These are phyloP conservation scores for Tuber aestivum DNA, from an alignment of 495 filamentous ascomycete species.

Conservation along the genomic window DNA sequence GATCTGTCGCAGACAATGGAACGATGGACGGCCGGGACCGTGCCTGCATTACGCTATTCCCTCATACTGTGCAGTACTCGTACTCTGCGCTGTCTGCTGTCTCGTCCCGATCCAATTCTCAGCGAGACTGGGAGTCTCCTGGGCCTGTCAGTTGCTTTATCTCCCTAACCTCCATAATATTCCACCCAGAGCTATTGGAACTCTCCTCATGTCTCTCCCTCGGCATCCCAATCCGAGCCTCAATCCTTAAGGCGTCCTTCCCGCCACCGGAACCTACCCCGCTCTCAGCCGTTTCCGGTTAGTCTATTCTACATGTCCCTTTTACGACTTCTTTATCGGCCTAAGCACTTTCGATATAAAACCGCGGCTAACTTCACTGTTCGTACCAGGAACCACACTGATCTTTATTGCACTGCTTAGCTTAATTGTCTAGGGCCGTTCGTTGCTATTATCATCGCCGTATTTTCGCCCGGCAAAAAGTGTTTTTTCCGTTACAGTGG, in stretches of 20 bases:
- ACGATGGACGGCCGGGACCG: background rate
- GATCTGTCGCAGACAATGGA: background rate
- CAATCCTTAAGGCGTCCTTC: slow-evolving; percentile 1
- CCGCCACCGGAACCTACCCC: background rate
- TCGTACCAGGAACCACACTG: background rate
- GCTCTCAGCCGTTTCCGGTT: background rate
- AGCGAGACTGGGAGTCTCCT: background rate
- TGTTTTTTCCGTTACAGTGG: background rate
- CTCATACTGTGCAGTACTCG: background rate
- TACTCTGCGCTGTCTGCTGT: background rate
- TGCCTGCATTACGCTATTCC: background rate
- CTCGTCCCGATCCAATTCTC: background rate
- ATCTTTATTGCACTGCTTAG: background rate
- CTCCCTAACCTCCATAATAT: background rate
- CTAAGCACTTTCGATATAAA: slow-evolving; percentile 1
- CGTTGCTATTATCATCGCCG: background rate
- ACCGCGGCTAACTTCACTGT: background rate
- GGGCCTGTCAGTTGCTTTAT: background rate
- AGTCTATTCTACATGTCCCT: background rate
- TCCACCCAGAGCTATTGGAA: background rate
- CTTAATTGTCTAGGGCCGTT: background rate
- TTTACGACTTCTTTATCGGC: background rate
- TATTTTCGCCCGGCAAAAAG: background rate
- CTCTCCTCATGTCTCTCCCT: background rate
- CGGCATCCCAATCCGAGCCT: background rate